Evolutionary conservation across 2,329 filamentous ascomycete species (phyloP).

Genomic region (Xylariaceae sp.): DNA sequence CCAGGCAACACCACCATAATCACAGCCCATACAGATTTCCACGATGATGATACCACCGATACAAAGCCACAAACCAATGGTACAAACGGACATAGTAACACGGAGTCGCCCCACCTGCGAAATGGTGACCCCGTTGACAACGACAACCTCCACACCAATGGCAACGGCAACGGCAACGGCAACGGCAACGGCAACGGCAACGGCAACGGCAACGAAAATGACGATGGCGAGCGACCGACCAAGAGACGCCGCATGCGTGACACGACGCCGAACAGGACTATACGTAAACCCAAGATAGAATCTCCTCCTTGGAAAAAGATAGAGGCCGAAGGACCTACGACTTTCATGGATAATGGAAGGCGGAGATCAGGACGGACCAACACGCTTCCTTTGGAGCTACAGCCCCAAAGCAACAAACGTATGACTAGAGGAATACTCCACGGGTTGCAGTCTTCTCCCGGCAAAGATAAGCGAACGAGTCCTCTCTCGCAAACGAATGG

Average conservation of each 20-base stretch:
- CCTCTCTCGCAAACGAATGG: constrained; percentile 28
- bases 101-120: constrained; percentile 22
- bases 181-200: constrained; percentile 19
- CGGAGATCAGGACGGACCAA: constrained; percentile 64
- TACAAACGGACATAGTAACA: constrained; percentile 1
- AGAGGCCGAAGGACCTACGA: constrained; percentile 78
- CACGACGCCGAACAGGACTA: constrained; percentile 34
- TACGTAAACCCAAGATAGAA: constrained; percentile 43
- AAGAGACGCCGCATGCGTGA: constrained; percentile 62
- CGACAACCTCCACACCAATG: no score
- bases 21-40: neutral
- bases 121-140: no score
- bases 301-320: constrained; percentile 95
- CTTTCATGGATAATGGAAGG: constrained; percentile 69
- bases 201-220: constrained; percentile 17
- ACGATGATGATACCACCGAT: constrained; percentile 5
- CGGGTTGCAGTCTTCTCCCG: constrained; percentile 31
- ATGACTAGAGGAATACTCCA: constrained; percentile 44
- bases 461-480: constrained; percentile 27
- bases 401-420: constrained; percentile 45
- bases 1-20: neutral
- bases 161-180: neutral
- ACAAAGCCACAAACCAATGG: constrained; percentile 17
- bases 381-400: constrained; percentile 47
- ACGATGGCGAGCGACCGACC: constrained; percentile 42